Evolutionary conservation across 768 basidiomycete genomes (phyloP).

Genomic region (Podaxis pistillaris): DNA sequence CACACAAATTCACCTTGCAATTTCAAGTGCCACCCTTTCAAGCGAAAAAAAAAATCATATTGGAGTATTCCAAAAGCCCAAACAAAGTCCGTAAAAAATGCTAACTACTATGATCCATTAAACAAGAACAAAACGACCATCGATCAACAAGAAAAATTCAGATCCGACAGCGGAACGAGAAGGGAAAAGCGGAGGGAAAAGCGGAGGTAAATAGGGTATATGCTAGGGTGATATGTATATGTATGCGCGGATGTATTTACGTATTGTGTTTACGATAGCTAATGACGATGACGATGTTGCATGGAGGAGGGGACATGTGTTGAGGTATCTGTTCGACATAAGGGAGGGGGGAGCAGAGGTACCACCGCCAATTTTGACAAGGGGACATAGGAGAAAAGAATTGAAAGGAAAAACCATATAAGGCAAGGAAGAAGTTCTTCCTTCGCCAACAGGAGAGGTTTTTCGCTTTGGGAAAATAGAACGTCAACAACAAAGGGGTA

Average conservation of each 20-base stretch:
- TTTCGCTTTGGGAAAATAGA: neutral
- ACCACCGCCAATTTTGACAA: constrained; percentile 10
- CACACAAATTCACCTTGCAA: neutral
- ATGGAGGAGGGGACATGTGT: neutral
- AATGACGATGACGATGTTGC: constrained; percentile 7
- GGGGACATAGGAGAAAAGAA: neutral
- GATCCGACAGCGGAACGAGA: neutral
- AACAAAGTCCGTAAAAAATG: neutral
- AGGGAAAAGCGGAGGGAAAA: neutral
- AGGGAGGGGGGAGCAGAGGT: neutral
- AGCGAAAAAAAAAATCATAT: constrained; percentile 1
- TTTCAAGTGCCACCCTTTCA: neutral
- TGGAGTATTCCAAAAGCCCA: neutral
- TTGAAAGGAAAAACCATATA: neutral
- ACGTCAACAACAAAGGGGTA: constrained; percentile 8
- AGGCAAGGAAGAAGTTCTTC: neutral
- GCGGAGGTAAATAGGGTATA: constrained; percentile 11
- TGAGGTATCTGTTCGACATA: constrained; percentile 8
- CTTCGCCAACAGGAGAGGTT: constrained; percentile 10
- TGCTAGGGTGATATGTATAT: constrained; percentile 13
- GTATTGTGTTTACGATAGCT: neutral
- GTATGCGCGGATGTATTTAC: neutral
- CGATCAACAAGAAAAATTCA: neutral
- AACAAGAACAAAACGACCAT: neutral
- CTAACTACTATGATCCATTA: neutral